Evolutionary conservation across 2,329 filamentous ascomycete species (phyloP).

Genomic region (Neopestalotiopsis clavispora): DNA sequence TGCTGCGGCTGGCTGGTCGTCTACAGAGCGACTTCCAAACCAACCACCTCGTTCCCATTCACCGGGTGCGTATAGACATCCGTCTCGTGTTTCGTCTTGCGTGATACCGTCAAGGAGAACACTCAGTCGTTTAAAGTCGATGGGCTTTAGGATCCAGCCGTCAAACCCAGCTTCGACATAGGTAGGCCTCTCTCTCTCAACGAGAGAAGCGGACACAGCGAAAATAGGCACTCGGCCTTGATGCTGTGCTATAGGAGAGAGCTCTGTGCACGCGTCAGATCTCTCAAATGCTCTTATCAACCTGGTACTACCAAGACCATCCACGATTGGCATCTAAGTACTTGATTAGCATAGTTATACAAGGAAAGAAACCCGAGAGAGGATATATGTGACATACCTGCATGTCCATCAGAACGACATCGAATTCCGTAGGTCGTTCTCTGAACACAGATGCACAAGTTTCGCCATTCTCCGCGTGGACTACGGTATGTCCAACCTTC

Average conservation of each 20-base stretch:
- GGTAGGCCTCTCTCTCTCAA: slow-evolving; percentile 69
- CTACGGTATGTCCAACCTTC: slow-evolving; percentile 73
- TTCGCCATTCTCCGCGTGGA: slow-evolving; percentile 80
- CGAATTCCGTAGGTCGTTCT: slow-evolving; percentile 67
- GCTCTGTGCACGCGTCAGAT: slow-evolving; percentile 45
- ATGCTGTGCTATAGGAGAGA: slow-evolving; percentile 62
- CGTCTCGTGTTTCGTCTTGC: slow-evolving; percentile 59
- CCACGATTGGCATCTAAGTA: slow-evolving; percentile 85
- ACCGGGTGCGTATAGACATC: slow-evolving; percentile 72
- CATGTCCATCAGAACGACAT: slow-evolving; percentile 91
- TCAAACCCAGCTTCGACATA: slow-evolving; percentile 85
- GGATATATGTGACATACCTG: slow-evolving; percentile 62
- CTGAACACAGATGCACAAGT: slow-evolving; percentile 77
- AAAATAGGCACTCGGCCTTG: slow-evolving; percentile 80
- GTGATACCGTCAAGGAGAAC: slow-evolving; percentile 73
- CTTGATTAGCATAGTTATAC: neutral
- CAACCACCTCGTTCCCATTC: slow-evolving; percentile 87
- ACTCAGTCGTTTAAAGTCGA: slow-evolving; percentile 78
- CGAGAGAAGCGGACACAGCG: slow-evolving; percentile 82
- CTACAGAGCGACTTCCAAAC: slow-evolving; percentile 54
- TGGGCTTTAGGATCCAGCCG: slow-evolving; percentile 88
- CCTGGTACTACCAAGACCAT: slow-evolving; percentile 80
- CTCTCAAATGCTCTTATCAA: slow-evolving; percentile 80
- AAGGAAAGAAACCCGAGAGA: neutral
- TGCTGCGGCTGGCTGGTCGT: slow-evolving; percentile 4